phyloP scores from a whole-genome alignment of 306 rosid species.

The Pachyrhizus erosus region DNA sequence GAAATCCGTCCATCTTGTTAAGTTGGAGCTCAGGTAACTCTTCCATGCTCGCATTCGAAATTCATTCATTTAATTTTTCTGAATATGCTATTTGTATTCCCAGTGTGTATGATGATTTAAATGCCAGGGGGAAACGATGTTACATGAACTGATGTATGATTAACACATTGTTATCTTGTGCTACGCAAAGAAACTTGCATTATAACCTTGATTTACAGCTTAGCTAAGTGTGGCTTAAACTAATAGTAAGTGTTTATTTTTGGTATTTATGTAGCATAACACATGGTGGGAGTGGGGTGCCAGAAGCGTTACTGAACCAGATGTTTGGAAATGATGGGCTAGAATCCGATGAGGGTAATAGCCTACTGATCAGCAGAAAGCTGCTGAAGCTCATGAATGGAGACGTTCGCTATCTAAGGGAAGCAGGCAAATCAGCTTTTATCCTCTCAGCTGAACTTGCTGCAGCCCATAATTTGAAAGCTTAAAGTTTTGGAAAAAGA shows the following conservation, averaged over 20 bases:
- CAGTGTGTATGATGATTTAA: neutral
- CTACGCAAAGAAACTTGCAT: neutral
- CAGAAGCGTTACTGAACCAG: slow-evolving; percentile 77
- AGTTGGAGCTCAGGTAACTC: slow-evolving; percentile 77
- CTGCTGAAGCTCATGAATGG: slow-evolving; percentile 92
- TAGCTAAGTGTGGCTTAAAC: neutral
- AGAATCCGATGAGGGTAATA: slow-evolving; percentile 77
- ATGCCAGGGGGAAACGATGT: neutral
- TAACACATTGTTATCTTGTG: neutral
- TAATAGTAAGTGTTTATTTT: neutral
- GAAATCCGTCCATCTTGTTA: slow-evolving; percentile 81
- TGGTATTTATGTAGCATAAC: slow-evolving; percentile 62
- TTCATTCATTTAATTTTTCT: neutral
- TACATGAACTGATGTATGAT: neutral
- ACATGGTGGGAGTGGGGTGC: slow-evolving; percentile 75
- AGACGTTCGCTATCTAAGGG: slow-evolving; percentile 78
- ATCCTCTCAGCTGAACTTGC: slow-evolving; percentile 85
- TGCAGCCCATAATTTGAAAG: slow-evolving; percentile 51
- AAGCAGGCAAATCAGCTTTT: slow-evolving; percentile 80
- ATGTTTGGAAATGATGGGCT: slow-evolving; percentile 74
- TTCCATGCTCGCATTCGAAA: slow-evolving; percentile 12
- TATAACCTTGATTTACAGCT: slow-evolving; percentile 10
- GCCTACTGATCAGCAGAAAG: slow-evolving; percentile 83
- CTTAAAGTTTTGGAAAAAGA: slow-evolving; percentile 37
- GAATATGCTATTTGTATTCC: neutral